Base-by-base conservation (phyloP, 805 yeast genomes). In the Nakazawaea ambrosiae region DNA sequence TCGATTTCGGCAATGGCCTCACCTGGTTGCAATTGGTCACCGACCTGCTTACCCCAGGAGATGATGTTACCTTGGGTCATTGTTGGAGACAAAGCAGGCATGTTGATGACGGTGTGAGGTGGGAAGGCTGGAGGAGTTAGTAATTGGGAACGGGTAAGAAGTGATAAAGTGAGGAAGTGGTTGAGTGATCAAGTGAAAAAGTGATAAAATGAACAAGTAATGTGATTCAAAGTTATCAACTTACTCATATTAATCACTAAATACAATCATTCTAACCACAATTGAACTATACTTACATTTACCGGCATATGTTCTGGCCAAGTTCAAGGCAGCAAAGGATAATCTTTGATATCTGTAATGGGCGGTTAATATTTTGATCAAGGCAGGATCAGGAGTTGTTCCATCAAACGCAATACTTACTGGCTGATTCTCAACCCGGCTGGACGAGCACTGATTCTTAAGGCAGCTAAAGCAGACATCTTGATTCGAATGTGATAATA, bases 51-150 rank as follows among this genome's bases (percentile, higher is more conserved):
- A 58, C 78, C 73, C 98, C 98, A 92, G 42, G 76, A 69, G 27
- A 90, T 90, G 47, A 92, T 68, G 61, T 78, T 81, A 58, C 98
- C 98, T 57, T 85, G 90, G 44, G 96, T 84, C 99, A 92, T 92
- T 38, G 99, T 92, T 48, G 99, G 98, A n/a, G 97, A 90, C 53
- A 92, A 70, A 8, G 99, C 98, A 34, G 98, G 99, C 98, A 92
- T 92, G 59, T 81, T 81, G 52, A 92, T 87, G 55, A 92, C 79
- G 43, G 83, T 77, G 64, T 92, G 97, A 16, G 49, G 55, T 26
- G 65, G 66, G 48, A 53, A 60, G 32, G 57, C 56, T 36, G 20
- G 18, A 22, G 16, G n/a, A n/a, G 34, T 31, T 31, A 31, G 34
- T 31, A 18, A 20, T n/a, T n/a, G n/a, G n/a, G n/a, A n/a, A n/a